These are phyloP conservation scores for Yamadazyma sp. DNA, from an alignment of 1,139 yeast species.

Conservation along the genomic window DNA sequence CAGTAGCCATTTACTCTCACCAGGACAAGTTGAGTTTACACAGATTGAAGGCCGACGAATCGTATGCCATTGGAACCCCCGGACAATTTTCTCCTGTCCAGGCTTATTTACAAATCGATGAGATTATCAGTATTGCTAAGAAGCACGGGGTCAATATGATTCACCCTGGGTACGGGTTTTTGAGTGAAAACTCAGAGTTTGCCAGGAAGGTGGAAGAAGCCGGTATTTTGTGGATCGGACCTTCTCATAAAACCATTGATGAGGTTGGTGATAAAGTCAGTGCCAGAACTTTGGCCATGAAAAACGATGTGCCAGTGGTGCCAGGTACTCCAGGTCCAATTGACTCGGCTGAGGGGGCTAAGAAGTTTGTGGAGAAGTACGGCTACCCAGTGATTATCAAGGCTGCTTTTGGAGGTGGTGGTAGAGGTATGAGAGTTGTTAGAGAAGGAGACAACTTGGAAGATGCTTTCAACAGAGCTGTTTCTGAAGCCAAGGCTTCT, in stretches of 20 bases:
- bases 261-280: constrained; percentile 98
- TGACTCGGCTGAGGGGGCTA: constrained; percentile 74
- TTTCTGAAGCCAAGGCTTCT: constrained; percentile 90
- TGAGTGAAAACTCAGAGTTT: constrained; percentile 91
- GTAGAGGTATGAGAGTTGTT: constrained; percentile 99
- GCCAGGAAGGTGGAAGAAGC: constrained; percentile 88
- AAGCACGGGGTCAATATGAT: constrained; percentile 90
- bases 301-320: constrained; percentile 85
- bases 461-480: constrained; percentile 93
- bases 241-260: constrained; percentile 83
- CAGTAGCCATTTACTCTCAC: constrained; percentile 96
- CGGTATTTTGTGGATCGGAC: constrained; percentile 97
- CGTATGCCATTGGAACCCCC: constrained; percentile 85
- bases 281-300: constrained; percentile 83
- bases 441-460: constrained; percentile 91
- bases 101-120: constrained; percentile 94
- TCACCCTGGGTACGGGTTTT: constrained; percentile 98
- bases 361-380: constrained; percentile 70
- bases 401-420: constrained; percentile 99
- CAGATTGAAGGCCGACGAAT: constrained; percentile 88
- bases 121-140: constrained; percentile 87
- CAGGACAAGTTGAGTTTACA: constrained; percentile 96
- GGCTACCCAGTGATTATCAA: constrained; percentile 97
- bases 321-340: constrained; percentile 99
- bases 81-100: constrained; percentile 95